Evolutionary conservation across 257 asterid genomes (phyloP).

Genomic region (Nicotiana knightiana): DNA sequence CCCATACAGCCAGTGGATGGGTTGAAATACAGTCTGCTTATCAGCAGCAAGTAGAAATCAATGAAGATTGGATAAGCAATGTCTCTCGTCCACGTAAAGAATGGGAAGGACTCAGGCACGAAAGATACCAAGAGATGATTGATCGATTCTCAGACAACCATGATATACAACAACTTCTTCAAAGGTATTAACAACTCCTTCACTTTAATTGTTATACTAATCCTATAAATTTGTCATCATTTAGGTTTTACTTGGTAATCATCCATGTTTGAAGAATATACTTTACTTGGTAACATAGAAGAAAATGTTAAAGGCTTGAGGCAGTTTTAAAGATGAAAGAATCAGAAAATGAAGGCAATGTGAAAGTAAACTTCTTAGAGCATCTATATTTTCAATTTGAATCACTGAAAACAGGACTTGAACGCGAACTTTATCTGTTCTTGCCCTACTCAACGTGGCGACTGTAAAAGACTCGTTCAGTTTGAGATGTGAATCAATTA

Average conservation of each 20-base stretch:
- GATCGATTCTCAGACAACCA: constrained; percentile 60
- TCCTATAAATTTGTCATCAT: neutral
- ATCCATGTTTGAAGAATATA: neutral
- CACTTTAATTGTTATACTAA: neutral
- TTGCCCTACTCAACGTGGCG: neutral
- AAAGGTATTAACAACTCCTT: constrained; percentile 35
- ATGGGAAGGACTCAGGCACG: constrained; percentile 88
- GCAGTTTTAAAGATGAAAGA: neutral
- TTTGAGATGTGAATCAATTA: neutral
- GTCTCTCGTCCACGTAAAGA: constrained; percentile 82
- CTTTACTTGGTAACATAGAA: neutral
- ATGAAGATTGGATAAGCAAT: constrained; percentile 60
- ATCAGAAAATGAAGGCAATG: neutral
- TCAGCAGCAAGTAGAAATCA: constrained; percentile 26
- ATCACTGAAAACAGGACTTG: neutral
- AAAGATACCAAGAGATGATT: constrained; percentile 86
- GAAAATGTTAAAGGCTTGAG: neutral
- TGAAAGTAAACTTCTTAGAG: neutral
- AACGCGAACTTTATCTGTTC: neutral
- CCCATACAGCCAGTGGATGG: constrained; percentile 42
- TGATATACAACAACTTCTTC: constrained; percentile 62
- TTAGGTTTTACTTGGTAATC: neutral
- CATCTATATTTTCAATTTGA: neutral
- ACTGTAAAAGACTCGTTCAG: neutral
- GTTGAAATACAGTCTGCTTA: constrained; percentile 39